Evolutionary conservation across 148 eudicot species (phyloP), one percentile per base, ranked within the genome.

Genomic region (Spergularia bocconei): DNA sequence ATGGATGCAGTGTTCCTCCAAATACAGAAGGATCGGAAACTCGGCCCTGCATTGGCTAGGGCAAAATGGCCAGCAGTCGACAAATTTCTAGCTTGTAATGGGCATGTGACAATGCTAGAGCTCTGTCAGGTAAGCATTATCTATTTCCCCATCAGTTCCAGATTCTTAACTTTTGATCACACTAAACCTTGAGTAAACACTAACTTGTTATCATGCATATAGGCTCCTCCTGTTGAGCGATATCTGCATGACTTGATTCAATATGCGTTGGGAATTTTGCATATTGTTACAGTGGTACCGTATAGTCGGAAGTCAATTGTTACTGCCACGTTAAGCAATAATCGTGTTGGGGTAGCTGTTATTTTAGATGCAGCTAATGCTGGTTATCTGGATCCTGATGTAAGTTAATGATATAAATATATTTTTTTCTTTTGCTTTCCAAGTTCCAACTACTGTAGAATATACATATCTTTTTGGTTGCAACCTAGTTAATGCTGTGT

Each of bases 241-340:
- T 95, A 95, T 82, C 82, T 95, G 87, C 99, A 92, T n/a, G 99
- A 95, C 77, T 85, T 95, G 85, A 91, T 91, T 78, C 97, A 95
- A 75, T 95, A 92, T 86, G 97, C 97, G 13, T 83, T 95, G 86
- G 97, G 99, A 58, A 86, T 95, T 53, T 84, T 95, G 79, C 97
- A 90, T 61, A 89, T 95, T 71, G 92, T 95, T 21, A 95, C 99
- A 29, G 67, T 95, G 83, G 97, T 90, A 69, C 97, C 96, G 57
- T 81, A 89, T 80, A 90, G 96, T 75, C 96, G 99, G 69, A 95
- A 92, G 74, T 86, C 79, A 78, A 83, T 91, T 51, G 89, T 91
- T 25, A 92, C 82, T 87, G 97, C 97, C 21, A 85, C 91, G 25
- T 75, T 92, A 64, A 95, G 99, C 84, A 89, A 88, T 75, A 90